These are phyloP conservation scores for Aureobasidium namibiae DNA, from an alignment of 2,329 filamentous ascomycete genomes.

Conservation along the genomic window DNA sequence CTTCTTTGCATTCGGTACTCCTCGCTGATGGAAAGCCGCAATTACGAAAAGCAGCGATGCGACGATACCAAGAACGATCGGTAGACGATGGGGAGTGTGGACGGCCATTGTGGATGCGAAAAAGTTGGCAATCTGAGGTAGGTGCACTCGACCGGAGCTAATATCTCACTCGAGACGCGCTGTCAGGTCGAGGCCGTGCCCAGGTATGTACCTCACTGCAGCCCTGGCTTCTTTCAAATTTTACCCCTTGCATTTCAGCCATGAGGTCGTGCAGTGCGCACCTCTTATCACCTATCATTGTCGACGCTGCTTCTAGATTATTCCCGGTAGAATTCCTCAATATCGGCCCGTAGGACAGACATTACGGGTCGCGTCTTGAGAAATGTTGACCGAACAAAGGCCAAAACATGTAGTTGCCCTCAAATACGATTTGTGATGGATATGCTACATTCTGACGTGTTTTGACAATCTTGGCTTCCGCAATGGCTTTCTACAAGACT, in stretches of 20 bases:
- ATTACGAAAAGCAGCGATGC: conserved; percentile 10
- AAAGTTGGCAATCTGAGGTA: not conserved
- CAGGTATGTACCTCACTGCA: not conserved
- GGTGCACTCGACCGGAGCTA: not conserved
- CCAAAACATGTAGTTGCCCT: not conserved
- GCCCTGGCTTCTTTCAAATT: not conserved
- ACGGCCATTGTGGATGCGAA: not conserved
- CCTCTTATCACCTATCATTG: not conserved
- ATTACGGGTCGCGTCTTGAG: not conserved
- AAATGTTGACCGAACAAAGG: not conserved
- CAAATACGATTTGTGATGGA: not conserved
- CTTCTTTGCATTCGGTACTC: conserved; percentile 4
- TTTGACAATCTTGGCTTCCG: not conserved
- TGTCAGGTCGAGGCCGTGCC: not conserved
- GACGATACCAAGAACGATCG: conserved; percentile 14
- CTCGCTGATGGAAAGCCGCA: conserved; percentile 11
- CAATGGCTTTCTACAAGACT: conserved; percentile 20
- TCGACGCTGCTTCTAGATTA: not conserved
- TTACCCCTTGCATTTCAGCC: not conserved
- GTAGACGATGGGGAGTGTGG: conserved; percentile 11
- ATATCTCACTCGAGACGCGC: not conserved
- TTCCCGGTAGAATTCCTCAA: not conserved
- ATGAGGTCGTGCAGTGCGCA: not conserved
- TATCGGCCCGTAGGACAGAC: conserved; percentile 1
- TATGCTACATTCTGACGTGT: not conserved